phyloP scores from a whole-genome alignment of 129 eudicot genomes.

The Tagetes erecta region DNA sequence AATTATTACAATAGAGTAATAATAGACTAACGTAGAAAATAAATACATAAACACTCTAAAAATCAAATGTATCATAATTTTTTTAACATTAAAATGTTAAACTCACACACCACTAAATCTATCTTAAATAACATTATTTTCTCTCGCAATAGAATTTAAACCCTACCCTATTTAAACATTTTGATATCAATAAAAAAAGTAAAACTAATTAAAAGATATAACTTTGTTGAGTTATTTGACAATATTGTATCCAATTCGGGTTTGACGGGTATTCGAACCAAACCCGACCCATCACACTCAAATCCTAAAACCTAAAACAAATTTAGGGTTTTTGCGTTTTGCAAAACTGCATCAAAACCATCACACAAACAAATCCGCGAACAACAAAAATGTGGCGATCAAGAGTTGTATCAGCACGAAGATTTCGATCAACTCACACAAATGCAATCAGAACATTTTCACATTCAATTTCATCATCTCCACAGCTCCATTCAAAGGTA shows the following conservation, averaged over 20 bases:
- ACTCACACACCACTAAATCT: too few species aligned
- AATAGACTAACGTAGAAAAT: too few species aligned
- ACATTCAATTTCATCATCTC: conserved; percentile 1
- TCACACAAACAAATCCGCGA: not conserved
- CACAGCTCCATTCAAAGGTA: conserved; percentile 22
- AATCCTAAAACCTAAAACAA: conserved; percentile 28
- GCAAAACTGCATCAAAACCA: not conserved
- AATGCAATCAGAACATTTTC: conserved; percentile 25
- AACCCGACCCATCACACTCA: conserved; percentile 11
- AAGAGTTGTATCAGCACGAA: conserved; percentile 22
- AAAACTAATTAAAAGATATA: too few species aligned
- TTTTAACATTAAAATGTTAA: too few species aligned
- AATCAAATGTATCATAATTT: too few species aligned
- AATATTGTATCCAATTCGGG: not conserved
- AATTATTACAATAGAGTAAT: too few species aligned
- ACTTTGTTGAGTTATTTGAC: too few species aligned
- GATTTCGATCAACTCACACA: conserved; percentile 21
- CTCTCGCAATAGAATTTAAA: too few species aligned
- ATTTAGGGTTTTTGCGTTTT: conserved; percentile 26
- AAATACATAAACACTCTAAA: too few species aligned
- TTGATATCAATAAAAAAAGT: too few species aligned
- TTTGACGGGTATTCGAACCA: not conserved
- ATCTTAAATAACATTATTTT: too few species aligned
- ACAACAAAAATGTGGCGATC: conserved; percentile 39
- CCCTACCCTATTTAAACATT: too few species aligned